Evolutionary conservation across 805 yeast species (phyloP).

Genomic region (Candida methanosorbosa): DNA sequence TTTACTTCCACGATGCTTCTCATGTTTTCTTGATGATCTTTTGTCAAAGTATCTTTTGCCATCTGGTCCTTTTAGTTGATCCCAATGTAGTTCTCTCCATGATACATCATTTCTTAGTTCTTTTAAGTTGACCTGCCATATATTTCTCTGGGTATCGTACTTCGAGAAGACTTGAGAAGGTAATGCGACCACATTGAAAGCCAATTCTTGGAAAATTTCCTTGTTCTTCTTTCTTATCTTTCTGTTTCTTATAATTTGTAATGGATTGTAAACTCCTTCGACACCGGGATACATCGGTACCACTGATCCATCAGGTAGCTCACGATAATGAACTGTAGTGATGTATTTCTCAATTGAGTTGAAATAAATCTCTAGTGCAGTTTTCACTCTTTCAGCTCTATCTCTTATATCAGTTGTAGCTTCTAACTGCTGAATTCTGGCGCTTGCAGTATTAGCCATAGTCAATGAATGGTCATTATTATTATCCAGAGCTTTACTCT

Average conservation of each 20-base stretch:
- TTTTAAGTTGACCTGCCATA: conserved; percentile 58
- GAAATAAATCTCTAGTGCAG: conserved; percentile 42
- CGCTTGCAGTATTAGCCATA: background rate
- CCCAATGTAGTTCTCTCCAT: conserved; percentile 53
- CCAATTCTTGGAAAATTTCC: conserved; percentile 35
- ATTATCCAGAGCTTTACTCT: background rate
- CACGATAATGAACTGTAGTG: conserved; percentile 18
- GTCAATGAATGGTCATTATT: background rate
- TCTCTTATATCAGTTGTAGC: conserved; percentile 19
- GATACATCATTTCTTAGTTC: conserved; percentile 48
- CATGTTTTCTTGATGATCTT: background rate
- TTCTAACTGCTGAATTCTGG: no score
- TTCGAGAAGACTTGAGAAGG: conserved; percentile 57
- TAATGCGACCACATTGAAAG: conserved; percentile 43
- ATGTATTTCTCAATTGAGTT: conserved; percentile 34
- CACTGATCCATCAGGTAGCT: conserved; percentile 3
- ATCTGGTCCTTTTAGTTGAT: conserved; percentile 33
- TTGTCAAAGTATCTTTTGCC: conserved; percentile 48
- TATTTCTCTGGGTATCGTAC: conserved; percentile 32
- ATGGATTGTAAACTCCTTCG: conserved; percentile 71
- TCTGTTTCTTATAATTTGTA: conserved; percentile 74
- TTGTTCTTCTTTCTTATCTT: conserved; percentile 43
- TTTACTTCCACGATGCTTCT: conserved; percentile 8
- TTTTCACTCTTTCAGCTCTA: conserved; percentile 42
- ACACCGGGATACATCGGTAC: conserved; percentile 34